These are phyloP conservation scores for Mimosa bimucronata DNA, from an alignment of 306 rosid species.

Conservation along the genomic window DNA sequence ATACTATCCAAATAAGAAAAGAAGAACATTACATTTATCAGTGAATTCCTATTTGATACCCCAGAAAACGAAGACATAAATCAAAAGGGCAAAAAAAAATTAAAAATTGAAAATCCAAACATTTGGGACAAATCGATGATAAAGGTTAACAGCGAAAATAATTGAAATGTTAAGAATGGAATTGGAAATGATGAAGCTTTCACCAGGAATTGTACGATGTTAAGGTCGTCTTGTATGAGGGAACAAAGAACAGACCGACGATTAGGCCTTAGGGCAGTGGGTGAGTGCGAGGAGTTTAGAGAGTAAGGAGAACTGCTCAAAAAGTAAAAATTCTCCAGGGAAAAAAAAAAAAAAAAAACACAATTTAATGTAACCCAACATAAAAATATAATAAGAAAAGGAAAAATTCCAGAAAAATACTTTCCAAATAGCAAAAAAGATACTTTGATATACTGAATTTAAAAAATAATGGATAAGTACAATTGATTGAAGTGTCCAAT, in stretches of 20 bases:
- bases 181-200: constrained; percentile 20
- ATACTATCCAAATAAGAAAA: neutral
- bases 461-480: too few relatives aligned
- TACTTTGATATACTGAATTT: too few relatives aligned
- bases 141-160: neutral
- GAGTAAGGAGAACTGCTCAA: neutral
- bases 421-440: too few relatives aligned
- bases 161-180: neutral
- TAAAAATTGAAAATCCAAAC: neutral
- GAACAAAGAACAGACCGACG: neutral
- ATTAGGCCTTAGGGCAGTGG: constrained; percentile 41
- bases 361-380: too few relatives aligned
- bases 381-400: too few relatives aligned
- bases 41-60: neutral
- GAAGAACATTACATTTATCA: neutral
- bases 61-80: neutral
- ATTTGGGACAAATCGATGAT: neutral
- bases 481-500: too few relatives aligned
- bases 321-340: neutral
- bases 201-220: constrained; percentile 31
- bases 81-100: neutral
- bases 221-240: neutral
- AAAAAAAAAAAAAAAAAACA: too few relatives aligned
- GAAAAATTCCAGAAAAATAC: too few relatives aligned
- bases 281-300: neutral